Evolutionary conservation across 768 basidiomycete species (phyloP).

Genomic region (Amanita polypyramis): DNA sequence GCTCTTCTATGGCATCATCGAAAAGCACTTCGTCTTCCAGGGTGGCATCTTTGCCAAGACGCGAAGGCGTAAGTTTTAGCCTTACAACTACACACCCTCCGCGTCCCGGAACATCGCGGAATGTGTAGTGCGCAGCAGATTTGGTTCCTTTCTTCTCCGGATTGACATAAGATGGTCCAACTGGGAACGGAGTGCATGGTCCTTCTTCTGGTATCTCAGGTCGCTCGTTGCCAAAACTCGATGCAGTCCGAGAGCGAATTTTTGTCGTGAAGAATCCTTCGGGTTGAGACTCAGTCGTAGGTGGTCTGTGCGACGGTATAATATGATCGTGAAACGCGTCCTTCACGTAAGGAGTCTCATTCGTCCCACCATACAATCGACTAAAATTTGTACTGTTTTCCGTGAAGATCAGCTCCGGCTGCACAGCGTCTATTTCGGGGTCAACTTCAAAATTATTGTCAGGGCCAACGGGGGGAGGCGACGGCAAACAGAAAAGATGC

Average conservation of each 20-base stretch:
- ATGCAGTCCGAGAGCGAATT: conserved; percentile 41
- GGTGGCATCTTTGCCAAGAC: conserved; percentile 65
- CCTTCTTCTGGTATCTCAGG: conserved; percentile 38
- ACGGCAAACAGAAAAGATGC: conserved; percentile 82
- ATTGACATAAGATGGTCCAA: conserved; percentile 59
- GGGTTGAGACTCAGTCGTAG: conserved; percentile 29
- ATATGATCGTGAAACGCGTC: conserved; percentile 99
- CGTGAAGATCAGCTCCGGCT: conserved; percentile 86
- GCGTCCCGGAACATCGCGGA: conserved; percentile 75
- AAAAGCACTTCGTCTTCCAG: conserved; percentile 84
- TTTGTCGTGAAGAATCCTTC: conserved; percentile 37
- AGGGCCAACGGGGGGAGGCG: conserved; percentile 81
- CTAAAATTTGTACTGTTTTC: conserved; percentile 97
- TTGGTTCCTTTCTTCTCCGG: conserved; percentile 87
- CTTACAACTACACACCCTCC: conserved; percentile 95
- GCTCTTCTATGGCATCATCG: conserved; percentile 82
- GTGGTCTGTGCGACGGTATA: conserved; percentile 73
- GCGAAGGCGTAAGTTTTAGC: conserved; percentile 77
- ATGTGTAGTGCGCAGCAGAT: conserved; percentile 84
- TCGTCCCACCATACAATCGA: conserved; percentile 83
- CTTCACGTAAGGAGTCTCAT: conserved; percentile 78
- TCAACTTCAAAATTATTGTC: conserved; percentile 53
- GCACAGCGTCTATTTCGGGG: conserved; percentile 56
- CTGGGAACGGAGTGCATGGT: conserved; percentile 50
- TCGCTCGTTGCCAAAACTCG: conserved; percentile 27